Conservation (phyloP, 2,329 filamentous ascomycete species). For the Aspergillus oerlinghausenensis region DNA sequence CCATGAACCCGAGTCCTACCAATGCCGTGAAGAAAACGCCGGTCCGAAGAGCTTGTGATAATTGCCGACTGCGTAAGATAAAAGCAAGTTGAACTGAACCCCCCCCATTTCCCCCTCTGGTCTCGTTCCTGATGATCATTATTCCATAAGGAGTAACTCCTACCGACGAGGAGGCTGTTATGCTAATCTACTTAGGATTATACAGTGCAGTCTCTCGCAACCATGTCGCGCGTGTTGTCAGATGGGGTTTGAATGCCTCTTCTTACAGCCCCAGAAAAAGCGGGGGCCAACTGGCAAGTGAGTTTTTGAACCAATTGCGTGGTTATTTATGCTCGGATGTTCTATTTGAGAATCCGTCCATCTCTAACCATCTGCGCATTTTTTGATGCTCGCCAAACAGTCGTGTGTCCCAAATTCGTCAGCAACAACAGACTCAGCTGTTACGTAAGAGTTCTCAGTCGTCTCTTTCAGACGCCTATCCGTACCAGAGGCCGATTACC, state of each 20-base stretch:
- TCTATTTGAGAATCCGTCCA: neutral
- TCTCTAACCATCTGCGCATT: conserved; percentile 2
- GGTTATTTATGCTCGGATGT: neutral
- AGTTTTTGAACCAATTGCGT: conserved; percentile 14
- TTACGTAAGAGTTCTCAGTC: conserved; percentile 10
- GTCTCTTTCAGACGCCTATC: conserved; percentile 16
- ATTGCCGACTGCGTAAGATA: conserved; percentile 39
- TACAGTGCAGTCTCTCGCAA: conserved; percentile 36
- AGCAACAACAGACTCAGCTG: conserved; percentile 30
- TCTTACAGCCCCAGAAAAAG: conserved; percentile 40
- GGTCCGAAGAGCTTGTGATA: conserved; percentile 36
- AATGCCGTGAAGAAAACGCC: conserved; percentile 17
- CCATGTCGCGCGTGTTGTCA: conserved; percentile 37
- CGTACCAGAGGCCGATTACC: conserved; percentile 20
- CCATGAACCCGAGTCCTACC: conserved; percentile 20
- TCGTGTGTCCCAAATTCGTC: conserved; percentile 35
- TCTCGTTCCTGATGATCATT: conserved; percentile 1
- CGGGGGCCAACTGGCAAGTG: conserved; percentile 36
- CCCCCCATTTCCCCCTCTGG: neutral
- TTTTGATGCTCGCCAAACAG: conserved; percentile 14
- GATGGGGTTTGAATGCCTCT: conserved; percentile 39
- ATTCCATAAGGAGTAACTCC: neutral
- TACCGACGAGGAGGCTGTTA: neutral
- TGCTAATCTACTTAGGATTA: conserved; percentile 1
- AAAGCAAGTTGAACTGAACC: conserved; percentile 23